phyloP scores from a whole-genome alignment of 129 eudicot species.

The Saussurea involucrata region DNA sequence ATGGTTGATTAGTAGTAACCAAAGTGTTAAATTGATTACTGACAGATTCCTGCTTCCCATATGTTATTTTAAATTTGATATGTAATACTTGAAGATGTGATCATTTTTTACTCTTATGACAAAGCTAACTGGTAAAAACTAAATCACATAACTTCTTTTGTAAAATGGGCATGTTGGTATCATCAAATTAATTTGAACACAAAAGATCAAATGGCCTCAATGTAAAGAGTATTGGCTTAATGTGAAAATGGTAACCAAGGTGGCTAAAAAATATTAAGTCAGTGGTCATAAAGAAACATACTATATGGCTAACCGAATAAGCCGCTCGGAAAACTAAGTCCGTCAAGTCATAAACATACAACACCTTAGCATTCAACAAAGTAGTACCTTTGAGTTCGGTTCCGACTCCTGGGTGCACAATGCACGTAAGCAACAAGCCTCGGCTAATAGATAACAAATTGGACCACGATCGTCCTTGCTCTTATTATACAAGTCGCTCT shows the following conservation, averaged over 20 bases:
- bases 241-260: neutral
- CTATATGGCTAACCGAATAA: neutral
- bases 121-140: neutral
- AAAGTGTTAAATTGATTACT: neutral
- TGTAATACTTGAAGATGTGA: neutral
- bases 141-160: neutral
- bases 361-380: constrained; percentile 43
- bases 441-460: constrained; percentile 51
- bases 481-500: constrained; percentile 37
- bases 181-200: neutral
- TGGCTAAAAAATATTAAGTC: neutral
- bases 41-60: neutral
- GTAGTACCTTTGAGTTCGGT: constrained; percentile 63
- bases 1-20: neutral
- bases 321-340: neutral
- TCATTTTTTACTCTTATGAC: neutral
- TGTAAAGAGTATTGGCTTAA: neutral
- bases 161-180: neutral
- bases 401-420: constrained; percentile 56
- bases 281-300: neutral
- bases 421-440: constrained; percentile 73
- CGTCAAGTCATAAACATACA: neutral
- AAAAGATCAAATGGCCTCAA: neutral
- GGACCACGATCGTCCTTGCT: constrained; percentile 15
- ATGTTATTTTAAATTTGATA: neutral